Evolutionary conservation across 2,329 filamentous ascomycete species (phyloP), one percentile per base, ranked within the genome.

Genomic region (Juglanconis juglandina): DNA sequence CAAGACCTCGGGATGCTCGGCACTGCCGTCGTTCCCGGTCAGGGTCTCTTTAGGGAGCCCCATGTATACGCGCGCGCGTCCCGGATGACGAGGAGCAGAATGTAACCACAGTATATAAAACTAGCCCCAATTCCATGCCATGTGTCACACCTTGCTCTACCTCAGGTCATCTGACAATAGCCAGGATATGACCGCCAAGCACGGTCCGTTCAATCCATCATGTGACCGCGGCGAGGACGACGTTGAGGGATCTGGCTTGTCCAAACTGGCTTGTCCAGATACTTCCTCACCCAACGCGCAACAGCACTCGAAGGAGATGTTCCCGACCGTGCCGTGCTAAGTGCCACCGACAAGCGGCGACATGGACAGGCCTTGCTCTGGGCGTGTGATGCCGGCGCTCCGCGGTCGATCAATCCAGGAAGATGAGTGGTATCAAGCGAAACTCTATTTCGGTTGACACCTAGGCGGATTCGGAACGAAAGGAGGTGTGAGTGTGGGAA

Each of bases 361-460:
- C 44, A 46, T 46, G 53, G 53, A 55, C 14, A 37, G 33, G 33
- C 53, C 39, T 14, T 46, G 32, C 10, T 47, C n/a, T 35, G 24
- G 39, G 5, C 17, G 41, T 42, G 32, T 34, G 30, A 5, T 47
- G 30, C 52, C 41, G 52, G 41, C 30, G 30, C 52, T 44, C 41
- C 52, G 52, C 32, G 52, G 52, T 46, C 39, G 52, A 54, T 54
- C 52, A 54, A 42, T 41, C 52, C 30, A n/a, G n/a, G 37, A 32
- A 5, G n/a, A 7, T 10, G 32, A 24, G 52, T 44, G 41, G 39
- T 8, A 46, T 54, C 32, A n/a, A n/a, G 30, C 32, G 49, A 39
- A 52, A 52, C 14, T 46, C 44, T 46, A 46, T 46, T 30, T 14
- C 5, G 44, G 14, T 46, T 9, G 14, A 46, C 8, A 5, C 9